Conservation (phyloP, 164 flowering plant species). For the Saururus chinensis region DNA sequence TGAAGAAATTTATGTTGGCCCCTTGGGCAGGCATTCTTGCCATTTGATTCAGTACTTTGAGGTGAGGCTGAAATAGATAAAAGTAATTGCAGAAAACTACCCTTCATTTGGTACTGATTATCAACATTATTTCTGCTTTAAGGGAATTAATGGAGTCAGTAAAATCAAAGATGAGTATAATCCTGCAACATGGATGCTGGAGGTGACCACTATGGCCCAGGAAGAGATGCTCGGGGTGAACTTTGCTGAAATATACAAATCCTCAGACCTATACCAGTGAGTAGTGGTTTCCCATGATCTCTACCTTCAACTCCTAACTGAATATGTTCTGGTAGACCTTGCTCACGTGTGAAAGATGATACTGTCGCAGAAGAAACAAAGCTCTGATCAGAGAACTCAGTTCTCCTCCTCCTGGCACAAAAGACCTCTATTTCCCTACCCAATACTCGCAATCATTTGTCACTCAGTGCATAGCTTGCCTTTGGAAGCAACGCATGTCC, state of each 20-base stretch:
- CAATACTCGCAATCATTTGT: constrained; percentile 35
- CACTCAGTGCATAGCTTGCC: constrained; percentile 39
- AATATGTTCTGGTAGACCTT: background rate
- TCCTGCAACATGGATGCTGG: constrained; percentile 36
- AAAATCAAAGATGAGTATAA: constrained; percentile 22
- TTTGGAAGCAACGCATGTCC: constrained; percentile 62
- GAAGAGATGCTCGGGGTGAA: constrained; percentile 22
- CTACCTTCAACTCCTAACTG: background rate
- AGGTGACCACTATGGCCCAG: constrained; percentile 22
- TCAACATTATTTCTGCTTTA: background rate
- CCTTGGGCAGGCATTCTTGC: constrained; percentile 35
- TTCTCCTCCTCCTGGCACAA: constrained; percentile 25
- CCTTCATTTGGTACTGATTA: background rate
- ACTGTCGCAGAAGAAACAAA: constrained; percentile 28
- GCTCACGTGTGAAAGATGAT: background rate
- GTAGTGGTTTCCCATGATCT: background rate
- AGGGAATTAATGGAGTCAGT: constrained; percentile 24
- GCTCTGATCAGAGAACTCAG: constrained; percentile 22
- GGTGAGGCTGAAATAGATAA: constrained; percentile 22
- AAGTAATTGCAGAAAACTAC: background rate
- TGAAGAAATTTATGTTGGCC: constrained; percentile 48
- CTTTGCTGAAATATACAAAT: constrained; percentile 19
- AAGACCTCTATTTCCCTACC: constrained; percentile 33
- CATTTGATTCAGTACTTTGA: constrained; percentile 45
- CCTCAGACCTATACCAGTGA: constrained; percentile 17